Base-by-base conservation (phyloP, 257 asterid genomes). In the Eucommia ulmoides region DNA sequence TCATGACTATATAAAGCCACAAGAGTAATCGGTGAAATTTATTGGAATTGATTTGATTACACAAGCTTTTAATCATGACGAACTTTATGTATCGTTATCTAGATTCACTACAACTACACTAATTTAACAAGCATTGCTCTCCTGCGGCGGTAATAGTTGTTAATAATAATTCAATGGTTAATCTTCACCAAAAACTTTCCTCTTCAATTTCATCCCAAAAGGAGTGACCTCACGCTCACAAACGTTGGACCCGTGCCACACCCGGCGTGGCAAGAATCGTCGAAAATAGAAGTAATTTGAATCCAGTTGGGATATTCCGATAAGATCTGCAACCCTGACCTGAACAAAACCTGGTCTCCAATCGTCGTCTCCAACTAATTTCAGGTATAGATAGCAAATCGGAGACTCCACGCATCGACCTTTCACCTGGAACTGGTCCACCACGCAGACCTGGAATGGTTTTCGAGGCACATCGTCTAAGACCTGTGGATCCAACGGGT, bases 321-420 rank as follows among this genome's bases (percentile, higher is more conserved):
- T n/a, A 6, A 20, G 55, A 4, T 60, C 68, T 7, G 66, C 0
- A 0, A 59, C 52, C 26, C 60, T 69, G 16, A 76, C 71, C 49
- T 41, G 60, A 1, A 60, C 80, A 26, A 51, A 72, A 3, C 75
- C 79, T 12, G 80, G 83, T 44, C 77, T 46, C 77, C 77, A 65
- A 17, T 76, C 77, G 18, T 76, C 77, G 1, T 20, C 44, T 44
- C 77, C 75, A 11, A 16, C 49, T 66, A 73, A 42, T 29, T 66
- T 76, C 9, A 72, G 61, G 29, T 69, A 76, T 10, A 66, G 55
- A 23, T 57, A 70, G 29, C 80, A 76, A n/a, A 76, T 61, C 18
- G 64, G 71, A 0, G 83, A 63, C 23, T 66, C 63, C 1, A 72
- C 62, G 21, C 83, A 76, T 20, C 49, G 66, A 7, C 69, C 73